Evolutionary conservation across 2,329 filamentous ascomycete genomes (phyloP).

Genomic region (Sclerotinia glacialis): DNA sequence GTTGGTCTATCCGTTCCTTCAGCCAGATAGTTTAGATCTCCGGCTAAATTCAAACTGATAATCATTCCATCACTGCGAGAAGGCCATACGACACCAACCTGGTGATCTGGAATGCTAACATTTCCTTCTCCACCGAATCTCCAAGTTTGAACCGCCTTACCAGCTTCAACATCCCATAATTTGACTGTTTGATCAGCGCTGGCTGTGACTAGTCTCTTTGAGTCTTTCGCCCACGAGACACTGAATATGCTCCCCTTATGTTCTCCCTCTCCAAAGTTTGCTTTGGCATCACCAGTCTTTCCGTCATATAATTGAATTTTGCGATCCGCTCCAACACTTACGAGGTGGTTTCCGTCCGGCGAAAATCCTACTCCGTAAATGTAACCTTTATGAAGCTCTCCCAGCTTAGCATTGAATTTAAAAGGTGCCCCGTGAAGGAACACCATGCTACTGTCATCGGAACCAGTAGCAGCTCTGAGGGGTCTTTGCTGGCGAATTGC

Average conservation of each 20-base stretch:
- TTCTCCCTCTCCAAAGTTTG: slow-evolving; percentile 72
- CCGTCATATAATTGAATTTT: slow-evolving; percentile 94
- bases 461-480: slow-evolving; percentile 85
- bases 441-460: slow-evolving; percentile 83
- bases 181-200: slow-evolving; percentile 94
- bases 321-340: slow-evolving; percentile 89
- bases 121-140: slow-evolving; percentile 67
- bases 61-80: slow-evolving; percentile 79
- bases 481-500: slow-evolving; percentile 86
- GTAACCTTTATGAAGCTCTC: slow-evolving; percentile 80
- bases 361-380: slow-evolving; percentile 86
- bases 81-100: slow-evolving; percentile 92
- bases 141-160: slow-evolving; percentile 78
- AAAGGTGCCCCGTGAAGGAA: slow-evolving; percentile 95
- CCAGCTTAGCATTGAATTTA: slow-evolving; percentile 85
- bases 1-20: slow-evolving; percentile 68
- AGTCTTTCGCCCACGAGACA: slow-evolving; percentile 85
- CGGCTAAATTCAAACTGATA: slow-evolving; percentile 83
- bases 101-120: slow-evolving; percentile 76
- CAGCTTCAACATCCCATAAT: slow-evolving; percentile 85
- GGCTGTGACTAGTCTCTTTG: slow-evolving; percentile 81
- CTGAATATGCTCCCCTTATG: slow-evolving; percentile 93
- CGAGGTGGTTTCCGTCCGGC: slow-evolving; percentile 76
- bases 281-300: slow-evolving; percentile 81
- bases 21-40: slow-evolving; percentile 84